A percentile compares a stretch with the other conserved stretches of the same genome.
These are phyloP conservation scores for Sarcodon aspratus DNA, from an alignment of 768 basidiomycete genomes.

Conservation along the genomic window DNA sequence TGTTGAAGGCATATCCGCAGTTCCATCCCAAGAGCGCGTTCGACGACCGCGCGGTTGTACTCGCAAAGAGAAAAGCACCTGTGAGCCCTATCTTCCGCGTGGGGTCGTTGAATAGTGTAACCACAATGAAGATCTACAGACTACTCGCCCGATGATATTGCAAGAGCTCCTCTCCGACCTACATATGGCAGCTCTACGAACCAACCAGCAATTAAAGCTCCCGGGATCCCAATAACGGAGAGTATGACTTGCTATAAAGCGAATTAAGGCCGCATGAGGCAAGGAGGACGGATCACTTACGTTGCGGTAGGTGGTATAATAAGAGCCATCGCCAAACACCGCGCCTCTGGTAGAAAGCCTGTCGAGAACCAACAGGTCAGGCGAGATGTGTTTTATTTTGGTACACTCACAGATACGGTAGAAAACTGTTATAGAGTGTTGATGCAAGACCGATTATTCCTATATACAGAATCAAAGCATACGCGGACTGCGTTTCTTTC, in stretches of 20 bases:
- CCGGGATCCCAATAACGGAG: conserved; percentile 56
- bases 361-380: neutral
- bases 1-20: conserved; percentile 32
- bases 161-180: conserved; percentile 58
- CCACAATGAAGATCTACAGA: conserved; percentile 4
- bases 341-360: conserved; percentile 23
- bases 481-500: neutral
- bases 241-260: conserved; percentile 54
- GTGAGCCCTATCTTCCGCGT: conserved; percentile 49
- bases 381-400: no score
- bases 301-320: conserved; percentile 24
- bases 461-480: conserved; percentile 1
- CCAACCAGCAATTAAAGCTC: conserved; percentile 62
- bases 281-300: conserved; percentile 10
- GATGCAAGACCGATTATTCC: conserved; percentile 24
- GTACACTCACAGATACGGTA: conserved; percentile 20
- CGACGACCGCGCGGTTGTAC: conserved; percentile 63
- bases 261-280: neutral
- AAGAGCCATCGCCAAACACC: conserved; percentile 21
- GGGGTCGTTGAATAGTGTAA: conserved; percentile 32
- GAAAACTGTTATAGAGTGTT: conserved; percentile 25
- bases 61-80: conserved; percentile 63
- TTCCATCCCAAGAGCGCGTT: conserved; percentile 70
- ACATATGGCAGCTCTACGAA: conserved; percentile 53
- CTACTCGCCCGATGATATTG: conserved; percentile 48